A percentile compares a stretch with the other conserved stretches of the same genome.
These are phyloP conservation scores for Melocanna baccifera DNA, from an alignment of 176 grass and related monocot species.

Conservation along the genomic window DNA sequence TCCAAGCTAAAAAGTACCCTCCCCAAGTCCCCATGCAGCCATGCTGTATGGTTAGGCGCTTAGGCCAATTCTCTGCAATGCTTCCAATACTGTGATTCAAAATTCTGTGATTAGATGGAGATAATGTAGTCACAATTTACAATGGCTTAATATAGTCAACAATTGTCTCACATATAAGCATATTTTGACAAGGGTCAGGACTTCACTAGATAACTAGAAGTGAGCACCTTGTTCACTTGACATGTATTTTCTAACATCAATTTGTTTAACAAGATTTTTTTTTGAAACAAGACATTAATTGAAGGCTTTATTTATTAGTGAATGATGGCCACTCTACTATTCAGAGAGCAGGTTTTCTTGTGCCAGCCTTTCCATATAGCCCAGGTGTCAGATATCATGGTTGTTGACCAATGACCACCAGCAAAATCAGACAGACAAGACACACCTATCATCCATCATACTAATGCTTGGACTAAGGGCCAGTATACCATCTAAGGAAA, in stretches of 20 bases:
- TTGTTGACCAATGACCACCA: neutral
- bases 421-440: slow-evolving; percentile 1
- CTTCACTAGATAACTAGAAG: neutral
- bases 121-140: neutral
- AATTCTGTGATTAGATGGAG: neutral
- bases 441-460: neutral
- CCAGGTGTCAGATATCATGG: neutral
- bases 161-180: neutral
- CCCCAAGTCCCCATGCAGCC: too few relatives aligned
- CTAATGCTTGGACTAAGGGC: neutral
- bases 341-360: neutral
- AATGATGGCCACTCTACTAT: neutral
- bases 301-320: neutral
- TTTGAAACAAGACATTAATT: neutral
- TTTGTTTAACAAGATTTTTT: too few relatives aligned
- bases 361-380: neutral
- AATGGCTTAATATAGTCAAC: neutral
- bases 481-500: neutral
- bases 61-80: neutral
- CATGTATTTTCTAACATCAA: too few relatives aligned
- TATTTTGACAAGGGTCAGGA: neutral
- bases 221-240: neutral
- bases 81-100: neutral
- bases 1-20: neutral
- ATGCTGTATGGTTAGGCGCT: neutral